Base-by-base conservation (phyloP, 176 grass and related monocot species). In the Aechmea fasciata region DNA sequence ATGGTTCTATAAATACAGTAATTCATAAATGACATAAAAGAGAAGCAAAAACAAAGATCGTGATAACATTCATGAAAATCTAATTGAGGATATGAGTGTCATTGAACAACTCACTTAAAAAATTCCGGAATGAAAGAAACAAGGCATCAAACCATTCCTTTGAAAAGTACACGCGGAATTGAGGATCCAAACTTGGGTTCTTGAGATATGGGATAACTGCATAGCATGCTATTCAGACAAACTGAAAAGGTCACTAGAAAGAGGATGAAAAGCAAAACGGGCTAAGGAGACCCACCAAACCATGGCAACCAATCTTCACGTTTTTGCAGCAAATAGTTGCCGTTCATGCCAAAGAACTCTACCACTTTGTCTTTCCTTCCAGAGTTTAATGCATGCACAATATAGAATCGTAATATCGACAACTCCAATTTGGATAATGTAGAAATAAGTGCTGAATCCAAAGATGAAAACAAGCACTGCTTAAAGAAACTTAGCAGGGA, bases 181-280 rank as follows among this genome's bases (percentile, higher is more conserved):
- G 93, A 23, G 93, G 89, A 83, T 96, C 93, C 84, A 92, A 73
- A 71, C 71, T 81, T 75, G 93, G 93, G 53, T 77, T 90, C 55
- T 84, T 85, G 69, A 96, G 76, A 82, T 92, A 96, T 18, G 93
- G 86, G 83, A 90, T 89, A 87, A 85, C 93, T 96, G 93, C 78
- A 89, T 54, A 78, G 73, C 52, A 77, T 67, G 63, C 33, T 20
- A 66, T 82, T 41, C 71, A 65, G 65, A 64, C 68, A 71, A 81
- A 71, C 13, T 50, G 9, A 9, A 80, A 47, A 81, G 70, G 82
- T 54, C 48, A 63, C 33, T 48, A 52, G 9, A 52, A 54, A 77
- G 48, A 66, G n/a, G 9, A 71, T 53, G 50, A 17, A 70, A 66
- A 10, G 15, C 9, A 80, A 73, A 64, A 65, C 19, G 77, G 80